Evolutionary conservation across 73 alveolate genomes (phyloP), one percentile per base, ranked within the genome.

Genomic region (Stentor roeselii): DNA sequence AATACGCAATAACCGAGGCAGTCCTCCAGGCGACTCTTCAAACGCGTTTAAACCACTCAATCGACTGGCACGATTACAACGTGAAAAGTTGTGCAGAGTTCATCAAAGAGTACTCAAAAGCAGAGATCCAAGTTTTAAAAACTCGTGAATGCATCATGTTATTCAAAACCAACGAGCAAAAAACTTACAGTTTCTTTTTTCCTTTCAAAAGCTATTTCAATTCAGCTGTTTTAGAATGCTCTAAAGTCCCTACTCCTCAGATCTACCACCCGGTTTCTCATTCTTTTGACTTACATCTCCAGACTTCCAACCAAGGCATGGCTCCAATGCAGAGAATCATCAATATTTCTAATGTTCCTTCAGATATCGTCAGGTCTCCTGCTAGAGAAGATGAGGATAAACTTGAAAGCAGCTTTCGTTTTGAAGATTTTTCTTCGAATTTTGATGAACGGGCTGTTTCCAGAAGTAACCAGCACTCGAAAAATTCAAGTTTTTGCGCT

Each of bases 381-480:
- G 6, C 21, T 50, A 50, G 67, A 50, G 67, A 50, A 11, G 67
- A 50, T 11, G 67, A 50, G 67, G 67, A 6, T 50, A 6, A 50
- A 21, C 21, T 50, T 50, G 67, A 11, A 11, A 21, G 21, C 6
- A 6, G 30, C 6, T 50, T 50, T 50, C 30, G 6, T 50, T 11
- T 50, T 50, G 67, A 50, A 50, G 67, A 50, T 50, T 50, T 50
- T 11, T 50, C 67, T 6, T 6, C 21, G 67, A 21, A 11, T 50
- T 11, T 50, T 6, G 67, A 50, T 50, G 67, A 50, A 11, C 6
- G 21, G 67, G 6, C 67, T 50, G 21, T 11, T 50, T 6, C 30
- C 67, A 50, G 67, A 21, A 50, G 67, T 50, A 50, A 11, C 6
- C 67, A 50, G 67, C 67, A 50, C 67, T 50, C 67, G 67, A 50